Base-by-base conservation (phyloP, 257 asterid species). In the Prunella vulgaris region DNA sequence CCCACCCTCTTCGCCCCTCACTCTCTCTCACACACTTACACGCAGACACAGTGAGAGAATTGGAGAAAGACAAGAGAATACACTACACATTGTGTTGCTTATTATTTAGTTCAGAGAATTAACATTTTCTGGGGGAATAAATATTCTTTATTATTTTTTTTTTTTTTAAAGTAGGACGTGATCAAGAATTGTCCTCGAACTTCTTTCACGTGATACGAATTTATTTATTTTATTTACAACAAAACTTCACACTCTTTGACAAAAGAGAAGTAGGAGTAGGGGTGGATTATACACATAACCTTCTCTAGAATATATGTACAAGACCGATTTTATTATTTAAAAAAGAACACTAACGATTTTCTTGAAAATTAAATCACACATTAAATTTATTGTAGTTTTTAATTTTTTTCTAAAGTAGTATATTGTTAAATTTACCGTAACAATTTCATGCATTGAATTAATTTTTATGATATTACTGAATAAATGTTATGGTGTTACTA, bases 1-100 rank as follows among this genome's bases (percentile, higher is more conserved):
- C 93, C 96, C 91, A 83, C 93, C 74, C 83, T 86, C 88, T 79
- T 74, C 91, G 86, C 91, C 75, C 64, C 77, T 68, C 40, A 56
- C 77, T 53, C 71, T 38, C 73, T 5, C 71, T 9, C 68, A 25
- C 74, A 24, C 52, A 59, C 54, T 30, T 77, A 78, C 74, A 42
- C 56, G 2, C 30, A 14, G 64, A 25, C 28, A 25, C 28, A 25
- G 28, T 25, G 28, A 25, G 28, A 25, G 28, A 25, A 25, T 13
- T 5, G 10, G 42, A 56, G 8, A 73, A 21, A 60, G 10, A 62
- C 33, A 74, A 17, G 52, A 17, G 14, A 18, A 52, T 40, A 5
- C 51, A 59, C n/a, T 71, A 28, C 62, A 28, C 5, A 24, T 68
- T 52, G 6, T 25, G 14, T 57, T 66, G 14, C 20, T 59, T 12